Evolutionary conservation across 2,329 filamentous ascomycete genomes (phyloP).

Genomic region (Ceratocystis diversiconidia): DNA sequence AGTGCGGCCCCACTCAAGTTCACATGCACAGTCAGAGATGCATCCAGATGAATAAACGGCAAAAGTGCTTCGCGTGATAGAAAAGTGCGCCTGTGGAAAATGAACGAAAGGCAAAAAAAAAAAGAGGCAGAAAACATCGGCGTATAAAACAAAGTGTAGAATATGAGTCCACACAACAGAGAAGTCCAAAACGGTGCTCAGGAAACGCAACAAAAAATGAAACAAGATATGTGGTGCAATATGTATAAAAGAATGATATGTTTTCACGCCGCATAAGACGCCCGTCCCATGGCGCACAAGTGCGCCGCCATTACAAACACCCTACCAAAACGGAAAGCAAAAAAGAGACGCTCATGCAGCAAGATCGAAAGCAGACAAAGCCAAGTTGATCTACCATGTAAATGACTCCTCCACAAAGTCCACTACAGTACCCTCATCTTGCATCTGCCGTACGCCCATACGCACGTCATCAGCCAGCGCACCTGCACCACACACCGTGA

Average conservation of each 20-base stretch:
- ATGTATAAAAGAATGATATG: background rate
- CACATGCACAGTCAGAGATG: too few species aligned
- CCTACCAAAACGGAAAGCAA: background rate
- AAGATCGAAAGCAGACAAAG: background rate
- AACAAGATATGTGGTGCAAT: constrained; percentile 6
- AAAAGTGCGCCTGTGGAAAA: too few species aligned
- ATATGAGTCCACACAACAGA: background rate
- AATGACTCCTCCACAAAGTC: constrained; percentile 71
- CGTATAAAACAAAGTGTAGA: background rate
- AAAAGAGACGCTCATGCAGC: background rate
- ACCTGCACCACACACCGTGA: constrained; percentile 67
- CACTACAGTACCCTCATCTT: constrained; percentile 46
- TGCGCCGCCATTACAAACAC: background rate
- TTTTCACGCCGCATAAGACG: background rate
- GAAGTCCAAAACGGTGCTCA: background rate
- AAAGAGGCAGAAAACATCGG: background rate
- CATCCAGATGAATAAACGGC: too few species aligned
- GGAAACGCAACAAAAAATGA: constrained; percentile 5
- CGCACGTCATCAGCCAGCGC: constrained; percentile 63
- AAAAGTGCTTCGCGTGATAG: too few species aligned
- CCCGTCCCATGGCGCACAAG: background rate
- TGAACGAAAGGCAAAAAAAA: background rate
- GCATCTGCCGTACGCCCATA: constrained; percentile 47
- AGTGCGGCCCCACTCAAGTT: background rate
- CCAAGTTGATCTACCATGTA: constrained; percentile 35